These are phyloP conservation scores for Fusarium oligoseptatum DNA, from an alignment of 2,329 filamentous ascomycete genomes.

Conservation along the genomic window DNA sequence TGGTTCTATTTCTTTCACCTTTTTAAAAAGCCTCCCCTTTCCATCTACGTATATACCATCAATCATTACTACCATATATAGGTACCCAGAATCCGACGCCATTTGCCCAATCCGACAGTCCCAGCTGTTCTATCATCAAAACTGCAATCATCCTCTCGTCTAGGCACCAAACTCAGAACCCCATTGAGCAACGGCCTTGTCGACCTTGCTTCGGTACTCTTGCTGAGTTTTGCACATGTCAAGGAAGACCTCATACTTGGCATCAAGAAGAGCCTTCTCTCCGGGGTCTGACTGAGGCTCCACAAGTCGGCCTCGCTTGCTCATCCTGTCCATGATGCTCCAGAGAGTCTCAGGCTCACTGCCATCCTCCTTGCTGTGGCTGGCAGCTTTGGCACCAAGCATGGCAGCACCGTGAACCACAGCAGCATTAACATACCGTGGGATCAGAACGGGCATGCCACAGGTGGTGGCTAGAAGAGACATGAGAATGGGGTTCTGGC, in stretches of 20 bases:
- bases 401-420: constrained; percentile 99
- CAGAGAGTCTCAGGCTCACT: constrained; percentile 89
- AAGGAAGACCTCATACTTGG: constrained; percentile 96
- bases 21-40: constrained; percentile 5
- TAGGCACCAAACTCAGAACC: constrained; percentile 47
- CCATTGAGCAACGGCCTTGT: constrained; percentile 67
- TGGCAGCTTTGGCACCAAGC: constrained; percentile 97
- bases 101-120: constrained; percentile 22
- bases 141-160: background rate
- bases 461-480: constrained; percentile 90
- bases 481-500: constrained; percentile 95
- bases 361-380: constrained; percentile 72
- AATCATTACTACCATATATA: constrained; percentile 26
- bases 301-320: constrained; percentile 89
- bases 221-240: constrained; percentile 92
- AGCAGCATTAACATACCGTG: constrained; percentile 92
- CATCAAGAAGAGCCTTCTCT: constrained; percentile 84
- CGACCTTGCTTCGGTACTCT: constrained; percentile 82
- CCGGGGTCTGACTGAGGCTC: constrained; percentile 77
- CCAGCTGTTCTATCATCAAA: constrained; percentile 15
- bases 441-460: constrained; percentile 92
- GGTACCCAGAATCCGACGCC: constrained; percentile 20
- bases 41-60: constrained; percentile 18
- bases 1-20: constrained; percentile 26
- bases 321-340: constrained; percentile 98